Percentiles rank a stretch among this genome's conserved stretches.
Evolutionary conservation across 352 stramenopile genomes (phyloP).

Genomic region (Aphanomyces euteiches): DNA sequence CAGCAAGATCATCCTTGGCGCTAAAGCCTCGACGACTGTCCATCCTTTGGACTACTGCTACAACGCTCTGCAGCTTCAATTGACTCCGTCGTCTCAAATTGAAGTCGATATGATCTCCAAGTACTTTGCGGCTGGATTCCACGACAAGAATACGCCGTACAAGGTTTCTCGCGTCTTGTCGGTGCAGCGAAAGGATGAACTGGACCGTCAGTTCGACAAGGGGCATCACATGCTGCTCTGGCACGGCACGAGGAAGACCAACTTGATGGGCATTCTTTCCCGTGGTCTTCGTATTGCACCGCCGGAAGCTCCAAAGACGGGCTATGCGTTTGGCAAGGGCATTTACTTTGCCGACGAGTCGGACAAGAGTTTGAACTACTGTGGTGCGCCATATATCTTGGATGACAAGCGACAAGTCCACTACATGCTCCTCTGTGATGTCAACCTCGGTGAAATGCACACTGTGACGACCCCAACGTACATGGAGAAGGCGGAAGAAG

Average conservation of each 20-base stretch:
- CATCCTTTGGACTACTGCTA: conserved; percentile 82
- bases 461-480: conserved; percentile 31
- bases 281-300: conserved; percentile 83
- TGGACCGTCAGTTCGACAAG: conserved; percentile 44
- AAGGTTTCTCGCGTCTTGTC: conserved; percentile 63
- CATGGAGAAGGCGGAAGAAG: conserved; percentile 37
- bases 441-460: conserved; percentile 48
- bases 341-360: conserved; percentile 82
- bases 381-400: conserved; percentile 51
- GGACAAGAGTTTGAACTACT: conserved; percentile 76
- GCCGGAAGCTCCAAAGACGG: conserved; percentile 72
- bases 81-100: conserved; percentile 37
- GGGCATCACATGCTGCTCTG: conserved; percentile 64
- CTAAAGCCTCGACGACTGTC: conserved; percentile 42
- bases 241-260: conserved; percentile 81
- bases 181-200: conserved; percentile 58
- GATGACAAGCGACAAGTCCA: conserved; percentile 49
- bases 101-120: conserved; percentile 50
- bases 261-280: conserved; percentile 81
- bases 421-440: conserved; percentile 74
- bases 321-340: conserved; percentile 81
- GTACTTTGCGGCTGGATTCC: conserved; percentile 64
- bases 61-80: conserved; percentile 60
- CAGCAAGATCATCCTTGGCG: conserved; percentile 74
- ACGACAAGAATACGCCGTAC: conserved; percentile 37